Evolutionary conservation across 352 stramenopile genomes (phyloP).

Genomic region (Globisporangium paddicum): DNA sequence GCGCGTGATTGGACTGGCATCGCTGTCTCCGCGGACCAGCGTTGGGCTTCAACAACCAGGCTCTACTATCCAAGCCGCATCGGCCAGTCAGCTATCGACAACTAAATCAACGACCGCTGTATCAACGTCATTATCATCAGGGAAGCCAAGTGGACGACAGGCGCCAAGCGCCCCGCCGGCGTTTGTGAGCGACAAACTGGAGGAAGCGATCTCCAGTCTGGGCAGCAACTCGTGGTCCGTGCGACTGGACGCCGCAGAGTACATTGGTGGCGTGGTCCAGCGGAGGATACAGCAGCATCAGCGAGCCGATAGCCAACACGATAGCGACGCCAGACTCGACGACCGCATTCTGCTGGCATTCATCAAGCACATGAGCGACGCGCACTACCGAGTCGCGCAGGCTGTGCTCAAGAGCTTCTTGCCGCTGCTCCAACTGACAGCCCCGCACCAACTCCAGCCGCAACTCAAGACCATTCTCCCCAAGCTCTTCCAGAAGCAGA

Average conservation of each 20-base stretch:
- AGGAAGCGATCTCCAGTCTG: constrained; percentile 44
- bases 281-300: constrained; percentile 12
- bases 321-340: constrained; percentile 39
- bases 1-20: background rate
- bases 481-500: constrained; percentile 67
- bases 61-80: background rate
- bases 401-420: constrained; percentile 57
- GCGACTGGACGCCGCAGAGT: constrained; percentile 57
- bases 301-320: background rate
- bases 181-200: constrained; percentile 24
- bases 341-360: constrained; percentile 47
- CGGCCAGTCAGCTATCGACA: background rate
- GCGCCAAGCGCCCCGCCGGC: constrained; percentile 8
- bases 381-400: constrained; percentile 74
- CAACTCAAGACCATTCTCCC: constrained; percentile 58
- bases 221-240: constrained; percentile 60
- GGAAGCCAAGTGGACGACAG: constrained; percentile 13
- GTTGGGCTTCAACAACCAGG: background rate
- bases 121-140: constrained; percentile 16
- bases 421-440: constrained; percentile 36
- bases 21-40: background rate
- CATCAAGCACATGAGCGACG: constrained; percentile 62
- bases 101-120: background rate
- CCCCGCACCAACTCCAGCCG: constrained; percentile 33
- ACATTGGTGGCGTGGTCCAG: constrained; percentile 28